Evolutionary conservation across 306 rosid genomes (phyloP), one percentile per base, ranked within the genome.

Genomic region (Prunus mira): DNA sequence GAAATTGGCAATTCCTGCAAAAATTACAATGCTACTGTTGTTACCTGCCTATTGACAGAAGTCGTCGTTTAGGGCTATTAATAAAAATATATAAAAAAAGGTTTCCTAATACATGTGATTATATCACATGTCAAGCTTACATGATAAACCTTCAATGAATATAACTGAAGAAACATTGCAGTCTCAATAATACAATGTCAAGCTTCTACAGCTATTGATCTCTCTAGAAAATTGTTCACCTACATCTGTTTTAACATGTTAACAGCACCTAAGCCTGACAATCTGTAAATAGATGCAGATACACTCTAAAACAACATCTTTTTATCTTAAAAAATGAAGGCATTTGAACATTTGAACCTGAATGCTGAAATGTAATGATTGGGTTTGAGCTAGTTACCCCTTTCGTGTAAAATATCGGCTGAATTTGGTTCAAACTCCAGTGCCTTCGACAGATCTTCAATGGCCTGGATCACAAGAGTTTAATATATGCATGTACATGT

Each of bases 371-470:
- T 24, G 6, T 46, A 64, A 68, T 17, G 50, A 58, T 60, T 60
- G 65, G 79, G 32, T 41, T 41, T 10, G 65, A 76, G 79, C 65
- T 80, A 69, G 84, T 71, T 91, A 93, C 98, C 98, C 81, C 98
- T 88, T 86, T 93, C 98, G 61, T 93, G 98, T 80, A 93, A 84
- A 79, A 91, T 89, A 82, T 93, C 97, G 18, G 90, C 87, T 2
- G 92, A 82, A 82, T 89, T 73, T 20, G 97, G 96, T 80, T 93
- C 97, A 77, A 91, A 88, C 82, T 88, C 96, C 76, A 93, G 83
- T 73, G 98, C 98, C 85, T 85, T 89, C 30, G 96, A 86, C 86
- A 93, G 83, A 85, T 93, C 98, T 83, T 82, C 89, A 86, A 91
- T 93, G 65, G 97, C 98, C 98, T 93, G 88, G 75, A 73, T 60